Evolutionary conservation across 345 rosid genomes (phyloP), one percentile per base, ranked within the genome.

Genomic region (Pistacia vera): DNA sequence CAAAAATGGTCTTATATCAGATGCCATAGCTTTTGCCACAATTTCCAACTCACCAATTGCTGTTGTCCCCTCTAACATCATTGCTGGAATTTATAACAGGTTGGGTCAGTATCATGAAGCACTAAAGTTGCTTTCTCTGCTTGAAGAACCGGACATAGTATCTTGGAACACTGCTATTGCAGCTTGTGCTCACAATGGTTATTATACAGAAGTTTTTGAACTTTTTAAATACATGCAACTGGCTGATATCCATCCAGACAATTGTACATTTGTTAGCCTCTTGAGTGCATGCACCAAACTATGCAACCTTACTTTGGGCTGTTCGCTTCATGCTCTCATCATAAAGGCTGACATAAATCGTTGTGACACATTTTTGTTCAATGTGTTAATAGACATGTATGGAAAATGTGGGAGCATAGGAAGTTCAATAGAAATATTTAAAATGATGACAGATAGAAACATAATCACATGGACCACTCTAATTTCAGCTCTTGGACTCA

Each of bases 111-210:
- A 88, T 87, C 79, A 66, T 54, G 85, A 88, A 72, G 82, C 95
- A 4, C 44, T 93, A 56, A 77, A 83, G 85, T 81, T 95, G 82
- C 91, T 93, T 79, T 89, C 91, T 62, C 67, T 81, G 60, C 84
- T 92, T 73, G 94, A 90, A 76, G 87, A 90, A 70, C 98, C 95
- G 2, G 97, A 93, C 63, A 70, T 64, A 66, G 89, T 90, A 77
- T 92, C 97, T 57, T 95, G 96, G 98, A 95, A 93, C 79, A 92
- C 92, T 75, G 86, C 78, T 48, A 83, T 90, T 58, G 89, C 94
- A 16, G 97, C 99, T 73, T 90, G 90, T 83, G 88, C 95, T 75
- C 96, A 88, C 36, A 77, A 62, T 55, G 86, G 89, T 73, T 51
- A 86, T 70, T 71, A 84, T 57, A 65, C 75, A 71, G 91, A 93